Evolutionary conservation across 2,329 filamentous ascomycete species (phyloP).

Genomic region (Penicillium sp.): DNA sequence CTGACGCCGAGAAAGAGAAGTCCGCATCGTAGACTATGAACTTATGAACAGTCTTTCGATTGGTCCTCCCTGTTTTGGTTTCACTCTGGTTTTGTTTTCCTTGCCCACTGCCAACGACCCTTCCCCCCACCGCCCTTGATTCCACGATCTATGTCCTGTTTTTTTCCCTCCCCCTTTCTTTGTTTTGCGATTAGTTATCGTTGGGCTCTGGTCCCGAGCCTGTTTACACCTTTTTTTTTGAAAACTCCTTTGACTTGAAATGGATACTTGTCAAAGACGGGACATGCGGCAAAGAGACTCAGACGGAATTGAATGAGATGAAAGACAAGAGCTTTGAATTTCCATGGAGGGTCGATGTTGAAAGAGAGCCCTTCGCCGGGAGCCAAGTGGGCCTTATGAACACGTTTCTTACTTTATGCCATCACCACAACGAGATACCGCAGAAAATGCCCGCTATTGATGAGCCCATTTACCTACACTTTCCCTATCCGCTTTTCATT

Average conservation of each 20-base stretch:
- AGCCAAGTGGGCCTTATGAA: constrained; percentile 20
- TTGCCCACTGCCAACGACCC: constrained; percentile 16
- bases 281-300: constrained; percentile 1
- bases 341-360: constrained; percentile 6
- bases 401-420: constrained; percentile 32
- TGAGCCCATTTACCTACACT: constrained; percentile 24
- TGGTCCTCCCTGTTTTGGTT: constrained; percentile 16
- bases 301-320: constrained; percentile 11
- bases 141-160: constrained; percentile 19
- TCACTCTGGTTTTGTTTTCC: constrained; percentile 16
- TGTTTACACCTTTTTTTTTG: constrained; percentile 10
- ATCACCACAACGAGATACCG: constrained; percentile 37
- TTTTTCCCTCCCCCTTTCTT: constrained; percentile 11
- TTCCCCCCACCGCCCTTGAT: constrained; percentile 7
- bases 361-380: constrained; percentile 18
- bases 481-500: neutral
- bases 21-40: constrained; percentile 28
- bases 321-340: constrained; percentile 2
- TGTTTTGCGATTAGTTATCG: constrained; percentile 20
- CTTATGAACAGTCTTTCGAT: constrained; percentile 9
- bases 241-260: constrained; percentile 13
- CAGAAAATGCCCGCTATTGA: constrained; percentile 36
- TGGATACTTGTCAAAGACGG: constrained; percentile 12
- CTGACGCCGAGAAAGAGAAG: constrained; percentile 37
- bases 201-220: constrained; percentile 11